A percentile compares a stretch with the other conserved stretches of the same genome.
Evolutionary conservation across 192 early-diverging fungal genomes (phyloP).

Genomic region (Diversispora eburnea): DNA sequence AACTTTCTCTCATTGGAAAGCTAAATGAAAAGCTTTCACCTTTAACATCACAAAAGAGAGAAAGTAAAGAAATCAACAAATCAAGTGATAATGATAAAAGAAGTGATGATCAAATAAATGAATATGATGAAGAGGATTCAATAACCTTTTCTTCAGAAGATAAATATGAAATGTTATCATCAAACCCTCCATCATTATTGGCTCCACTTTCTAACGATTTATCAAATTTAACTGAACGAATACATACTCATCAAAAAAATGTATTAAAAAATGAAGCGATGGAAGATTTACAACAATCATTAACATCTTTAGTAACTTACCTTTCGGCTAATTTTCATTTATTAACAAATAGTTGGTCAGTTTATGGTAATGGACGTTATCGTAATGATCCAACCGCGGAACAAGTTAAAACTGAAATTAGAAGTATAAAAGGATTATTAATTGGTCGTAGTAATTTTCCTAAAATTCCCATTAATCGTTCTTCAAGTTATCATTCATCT

Average conservation of each 20-base stretch:
- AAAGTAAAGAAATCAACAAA: not conserved
- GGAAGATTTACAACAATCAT: conserved; percentile 10
- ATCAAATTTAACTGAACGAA: conserved; percentile 1
- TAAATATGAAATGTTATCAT: conserved; percentile 5
- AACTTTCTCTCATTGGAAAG: conserved; percentile 18
- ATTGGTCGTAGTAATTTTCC: conserved; percentile 41
- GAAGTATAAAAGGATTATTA: conserved; percentile 38
- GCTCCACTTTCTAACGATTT: conserved; percentile 16
- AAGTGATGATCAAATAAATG: not conserved
- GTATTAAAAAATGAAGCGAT: not conserved
- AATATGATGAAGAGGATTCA: not conserved
- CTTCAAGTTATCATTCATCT: too few relatives aligned
- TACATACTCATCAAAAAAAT: conserved; percentile 1
- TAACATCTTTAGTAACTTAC: conserved; percentile 3
- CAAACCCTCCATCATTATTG: not conserved
- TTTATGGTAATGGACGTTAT: not conserved
- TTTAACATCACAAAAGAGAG: not conserved
- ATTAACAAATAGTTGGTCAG: not conserved
- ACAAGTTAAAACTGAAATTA: conserved; percentile 38
- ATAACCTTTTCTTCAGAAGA: not conserved
- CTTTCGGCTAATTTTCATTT: not conserved
- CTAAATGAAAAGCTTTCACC: conserved; percentile 14
- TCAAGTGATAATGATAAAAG: not conserved
- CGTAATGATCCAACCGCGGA: conserved; percentile 8
- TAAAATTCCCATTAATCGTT: conserved; percentile 3